Base-by-base conservation (phyloP, 2,329 filamentous ascomycete species). In the Apiospora kogelbergensis region DNA sequence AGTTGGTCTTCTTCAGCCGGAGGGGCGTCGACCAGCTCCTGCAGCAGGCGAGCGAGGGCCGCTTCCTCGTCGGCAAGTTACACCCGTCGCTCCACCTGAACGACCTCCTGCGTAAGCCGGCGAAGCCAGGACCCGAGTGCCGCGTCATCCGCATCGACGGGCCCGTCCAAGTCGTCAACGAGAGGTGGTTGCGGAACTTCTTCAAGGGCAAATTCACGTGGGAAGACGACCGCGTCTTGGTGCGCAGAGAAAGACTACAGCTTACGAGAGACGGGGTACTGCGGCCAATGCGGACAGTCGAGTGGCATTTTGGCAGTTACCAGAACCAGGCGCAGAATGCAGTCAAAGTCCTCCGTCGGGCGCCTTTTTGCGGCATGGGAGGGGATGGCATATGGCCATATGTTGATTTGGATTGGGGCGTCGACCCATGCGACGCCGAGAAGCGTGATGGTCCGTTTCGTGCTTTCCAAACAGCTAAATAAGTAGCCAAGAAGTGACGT, bases 221-320 rank as follows among this genome's bases (percentile, higher is more conserved):
- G 71, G 80, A 88, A 72, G 69, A 84, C 9, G 87, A 88, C 70
- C 73, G 77, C 64, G 75, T 86, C 67, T 71, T 78, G 2, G 72
- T 76, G 22, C n/a, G 22, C 24, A 73, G 76, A 44, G n/a, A n/a
- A n/a, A n/a, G n/a, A n/a, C n/a, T n/a, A n/a, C n/a, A n/a, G n/a
- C n/a, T n/a, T n/a, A n/a, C n/a, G n/a, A n/a, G n/a, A n/a, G n/a
- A n/a, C n/a, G n/a, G n/a, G n/a, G n/a, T n/a, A n/a, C n/a, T n/a
- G n/a, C n/a, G n/a, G n/a, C n/a, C n/a, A n/a, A n/a, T n/a, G 24
- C 68, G 68, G 42, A 74, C 0, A 79, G 83, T 2, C 17, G 86
- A 88, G 78, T 86, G 83, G 72, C 80, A 82, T 13, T 89, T 89
- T 71, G 85, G 84, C 0, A 87, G 85, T 68, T 89, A 82, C 69